Percentiles rank a stretch among this genome's conserved stretches.
These are phyloP conservation scores for Cryphonectria carpinicola DNA, from an alignment of 2,329 filamentous ascomycete species.

Conservation along the genomic window DNA sequence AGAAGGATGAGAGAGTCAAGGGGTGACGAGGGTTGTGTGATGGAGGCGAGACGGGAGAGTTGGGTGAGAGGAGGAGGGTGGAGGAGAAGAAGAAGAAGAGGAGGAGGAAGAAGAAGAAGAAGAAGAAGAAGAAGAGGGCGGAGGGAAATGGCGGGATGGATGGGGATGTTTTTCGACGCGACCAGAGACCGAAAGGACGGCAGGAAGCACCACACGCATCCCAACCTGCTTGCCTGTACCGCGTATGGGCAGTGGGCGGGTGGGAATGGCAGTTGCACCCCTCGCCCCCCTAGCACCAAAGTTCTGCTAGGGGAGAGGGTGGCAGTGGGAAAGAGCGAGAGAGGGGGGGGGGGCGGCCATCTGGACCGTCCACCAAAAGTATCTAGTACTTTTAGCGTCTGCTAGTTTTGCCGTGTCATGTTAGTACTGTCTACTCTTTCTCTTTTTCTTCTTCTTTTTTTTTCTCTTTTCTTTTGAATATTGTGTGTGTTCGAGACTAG, in stretches of 20 bases:
- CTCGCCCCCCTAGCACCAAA: neutral
- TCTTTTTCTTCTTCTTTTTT: neutral
- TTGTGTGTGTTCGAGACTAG: neutral
- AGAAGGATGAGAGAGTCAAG: slow-evolving; percentile 27
- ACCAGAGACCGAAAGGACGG: slow-evolving; percentile 14
- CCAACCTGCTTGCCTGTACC: neutral
- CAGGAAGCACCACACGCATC: slow-evolving; percentile 3
- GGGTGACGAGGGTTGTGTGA: slow-evolving; percentile 16
- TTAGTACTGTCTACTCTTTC: neutral
- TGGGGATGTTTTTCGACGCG: slow-evolving; percentile 26
- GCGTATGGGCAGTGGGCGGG: slow-evolving; percentile 30
- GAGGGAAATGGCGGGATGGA: slow-evolving; percentile 29
- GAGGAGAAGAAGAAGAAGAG: slow-evolving; percentile 16
- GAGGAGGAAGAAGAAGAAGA: slow-evolving; percentile 29
- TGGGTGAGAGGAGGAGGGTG: slow-evolving; percentile 23
- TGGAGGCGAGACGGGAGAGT: slow-evolving; percentile 19
- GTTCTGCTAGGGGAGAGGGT: slow-evolving; percentile 1
- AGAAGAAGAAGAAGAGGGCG: slow-evolving; percentile 30
- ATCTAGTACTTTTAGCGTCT: neutral
- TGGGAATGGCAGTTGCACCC: slow-evolving; percentile 29
- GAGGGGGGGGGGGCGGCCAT: neutral
- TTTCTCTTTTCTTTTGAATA: neutral
- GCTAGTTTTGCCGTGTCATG: neutral
- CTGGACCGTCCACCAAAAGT: neutral
- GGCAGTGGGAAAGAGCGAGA: neutral